These are phyloP conservation scores for Yamadazyma akitaensis DNA, from an alignment of 805 yeast species.

Conservation along the genomic window DNA sequence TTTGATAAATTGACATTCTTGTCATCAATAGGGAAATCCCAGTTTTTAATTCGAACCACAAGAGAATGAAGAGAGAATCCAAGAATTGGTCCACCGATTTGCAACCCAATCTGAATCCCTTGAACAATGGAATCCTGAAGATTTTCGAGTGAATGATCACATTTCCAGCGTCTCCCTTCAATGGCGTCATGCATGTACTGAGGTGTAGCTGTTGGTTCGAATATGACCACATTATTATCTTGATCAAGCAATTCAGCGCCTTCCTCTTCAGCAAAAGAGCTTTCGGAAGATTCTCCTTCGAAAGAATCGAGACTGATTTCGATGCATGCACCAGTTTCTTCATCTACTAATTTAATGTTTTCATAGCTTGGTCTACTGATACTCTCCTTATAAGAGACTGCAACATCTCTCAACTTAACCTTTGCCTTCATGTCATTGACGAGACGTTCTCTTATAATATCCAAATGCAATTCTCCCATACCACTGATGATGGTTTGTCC, in stretches of 20 bases:
- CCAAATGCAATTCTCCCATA: slow-evolving; percentile 96
- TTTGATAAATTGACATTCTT: slow-evolving; percentile 34
- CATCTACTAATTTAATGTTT: slow-evolving; percentile 16
- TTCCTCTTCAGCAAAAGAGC: slow-evolving; percentile 34
- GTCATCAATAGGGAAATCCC: slow-evolving; percentile 55
- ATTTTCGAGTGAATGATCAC: slow-evolving; percentile 42
- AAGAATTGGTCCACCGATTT: slow-evolving; percentile 62
- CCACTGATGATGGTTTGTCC: slow-evolving; percentile 90
- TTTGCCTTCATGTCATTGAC: slow-evolving; percentile 80
- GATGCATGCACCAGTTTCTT: slow-evolving; percentile 22
- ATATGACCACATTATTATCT: slow-evolving; percentile 47
- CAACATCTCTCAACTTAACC: slow-evolving; percentile 75
- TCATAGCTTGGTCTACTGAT: slow-evolving; percentile 19
- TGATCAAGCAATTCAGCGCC: slow-evolving; percentile 37
- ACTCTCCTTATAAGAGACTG: slow-evolving; percentile 87
- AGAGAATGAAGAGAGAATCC: slow-evolving; percentile 59
- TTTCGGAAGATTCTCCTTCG: slow-evolving; percentile 34
- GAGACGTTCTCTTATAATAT: slow-evolving; percentile 77
- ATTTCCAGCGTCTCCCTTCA: slow-evolving; percentile 48
- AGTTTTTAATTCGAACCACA: slow-evolving; percentile 48
- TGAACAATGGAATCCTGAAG: slow-evolving; percentile 54
- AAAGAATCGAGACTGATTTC: slow-evolving; percentile 32
- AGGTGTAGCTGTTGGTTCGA: slow-evolving; percentile 32
- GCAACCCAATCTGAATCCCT: slow-evolving; percentile 60
- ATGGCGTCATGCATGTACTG: slow-evolving; percentile 19